Percentiles rank a stretch among this genome's conserved stretches.
Conservation (phyloP, 2,329 filamentous ascomycete genomes). For the Coleophoma crateriformis region DNA sequence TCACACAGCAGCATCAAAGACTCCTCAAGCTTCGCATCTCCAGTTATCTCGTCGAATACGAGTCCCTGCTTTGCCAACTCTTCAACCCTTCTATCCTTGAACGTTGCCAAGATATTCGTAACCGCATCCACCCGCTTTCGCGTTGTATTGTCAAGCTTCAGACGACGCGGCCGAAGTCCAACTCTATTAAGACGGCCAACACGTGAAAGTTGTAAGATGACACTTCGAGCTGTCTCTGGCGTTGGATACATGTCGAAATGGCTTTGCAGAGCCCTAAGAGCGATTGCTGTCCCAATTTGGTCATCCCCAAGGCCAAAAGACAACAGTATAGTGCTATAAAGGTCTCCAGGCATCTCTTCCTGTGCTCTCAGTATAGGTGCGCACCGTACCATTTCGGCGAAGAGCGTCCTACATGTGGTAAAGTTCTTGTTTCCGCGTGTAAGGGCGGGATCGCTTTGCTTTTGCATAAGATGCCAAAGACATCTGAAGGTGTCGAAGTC, state of each 20-base stretch:
- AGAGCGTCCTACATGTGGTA: constrained; percentile 26
- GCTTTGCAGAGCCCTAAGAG: constrained; percentile 37
- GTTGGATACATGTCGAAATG: constrained; percentile 39
- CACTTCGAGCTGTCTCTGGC: constrained; percentile 37
- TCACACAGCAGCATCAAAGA: constrained; percentile 20
- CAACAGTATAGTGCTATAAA: constrained; percentile 46
- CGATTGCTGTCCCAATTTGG: constrained; percentile 40
- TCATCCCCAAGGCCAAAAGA: constrained; percentile 45
- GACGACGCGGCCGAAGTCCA: constrained; percentile 25
- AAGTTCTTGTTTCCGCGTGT: constrained; percentile 3
- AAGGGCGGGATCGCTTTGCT: constrained; percentile 12
- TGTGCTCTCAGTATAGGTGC: constrained; percentile 23
- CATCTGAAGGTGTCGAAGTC: constrained; percentile 22
- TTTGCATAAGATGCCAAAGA: constrained; percentile 24
- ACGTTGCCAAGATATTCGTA: constrained; percentile 33
- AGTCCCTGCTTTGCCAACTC: constrained; percentile 19
- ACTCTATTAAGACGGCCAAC: constrained; percentile 25
- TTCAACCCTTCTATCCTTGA: constrained; percentile 27
- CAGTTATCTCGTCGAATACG: constrained; percentile 18
- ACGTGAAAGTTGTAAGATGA: constrained; percentile 43
- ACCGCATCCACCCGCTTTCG: constrained; percentile 38
- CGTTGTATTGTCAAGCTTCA: constrained; percentile 32
- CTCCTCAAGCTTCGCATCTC: constrained; percentile 23
- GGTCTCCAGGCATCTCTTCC: constrained; percentile 36
- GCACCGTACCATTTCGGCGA: constrained; percentile 43